These are phyloP conservation scores for Aleurites moluccanus DNA, from an alignment of 441 rosid genomes.

Conservation along the genomic window DNA sequence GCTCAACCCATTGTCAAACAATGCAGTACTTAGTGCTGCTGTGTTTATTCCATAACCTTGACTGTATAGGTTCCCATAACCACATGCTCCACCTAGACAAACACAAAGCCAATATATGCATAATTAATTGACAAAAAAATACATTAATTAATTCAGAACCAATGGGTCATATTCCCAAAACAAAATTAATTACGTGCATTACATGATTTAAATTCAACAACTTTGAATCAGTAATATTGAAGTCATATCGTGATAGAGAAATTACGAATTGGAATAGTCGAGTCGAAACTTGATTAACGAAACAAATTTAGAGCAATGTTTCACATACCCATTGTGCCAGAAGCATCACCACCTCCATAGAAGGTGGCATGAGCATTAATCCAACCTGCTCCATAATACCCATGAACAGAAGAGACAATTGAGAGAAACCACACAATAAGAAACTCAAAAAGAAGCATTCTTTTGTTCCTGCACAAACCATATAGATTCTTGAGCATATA, in stretches of 20 bases:
- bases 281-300: too few species aligned
- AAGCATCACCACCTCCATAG: constrained; percentile 95
- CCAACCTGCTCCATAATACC: constrained; percentile 65
- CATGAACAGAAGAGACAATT: constrained; percentile 41
- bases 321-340: constrained; percentile 85
- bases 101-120: neutral
- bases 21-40: constrained; percentile 45
- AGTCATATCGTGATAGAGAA: too few species aligned
- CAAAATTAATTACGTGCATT: neutral
- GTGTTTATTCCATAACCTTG: constrained; percentile 40
- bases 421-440: constrained; percentile 35
- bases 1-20: constrained; percentile 44
- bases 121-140: too few species aligned
- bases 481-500: neutral
- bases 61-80: constrained; percentile 38
- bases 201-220: neutral
- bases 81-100: constrained; percentile 41
- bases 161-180: neutral
- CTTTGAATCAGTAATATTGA: too few species aligned
- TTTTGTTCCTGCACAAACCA: constrained; percentile 26
- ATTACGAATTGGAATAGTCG: too few species aligned
- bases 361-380: constrained; percentile 85
- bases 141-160: too few species aligned
- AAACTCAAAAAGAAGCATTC: constrained; percentile 33
- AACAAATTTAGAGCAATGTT: neutral